phyloP scores from a whole-genome alignment of 192 early-diverging fungal genomes.

The Thoreauomyces humboldtii region DNA sequence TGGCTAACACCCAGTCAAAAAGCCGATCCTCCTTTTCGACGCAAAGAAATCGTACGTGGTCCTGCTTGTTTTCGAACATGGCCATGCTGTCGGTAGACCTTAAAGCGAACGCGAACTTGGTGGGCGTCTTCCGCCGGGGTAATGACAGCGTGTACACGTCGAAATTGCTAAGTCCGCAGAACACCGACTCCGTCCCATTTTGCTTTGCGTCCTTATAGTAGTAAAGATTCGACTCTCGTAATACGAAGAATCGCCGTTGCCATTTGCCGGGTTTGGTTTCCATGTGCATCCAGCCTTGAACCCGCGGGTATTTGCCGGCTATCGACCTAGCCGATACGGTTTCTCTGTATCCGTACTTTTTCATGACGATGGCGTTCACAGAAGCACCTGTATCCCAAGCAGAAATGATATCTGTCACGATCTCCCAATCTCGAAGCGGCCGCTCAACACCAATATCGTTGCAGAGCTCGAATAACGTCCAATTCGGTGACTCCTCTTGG shows the following conservation, averaged over 20 bases:
- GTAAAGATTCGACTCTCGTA: constrained; percentile 64
- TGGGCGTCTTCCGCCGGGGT: constrained; percentile 64
- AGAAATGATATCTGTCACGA: constrained; percentile 74
- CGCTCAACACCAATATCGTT: constrained; percentile 86
- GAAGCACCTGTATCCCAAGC: constrained; percentile 75
- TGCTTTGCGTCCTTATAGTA: constrained; percentile 64
- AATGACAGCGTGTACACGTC: constrained; percentile 82
- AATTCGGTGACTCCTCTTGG: constrained; percentile 51
- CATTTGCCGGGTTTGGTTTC: constrained; percentile 83
- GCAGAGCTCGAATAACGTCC: constrained; percentile 90
- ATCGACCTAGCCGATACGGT: constrained; percentile 58
- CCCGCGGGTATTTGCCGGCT: constrained; percentile 44
- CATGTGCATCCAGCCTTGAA: constrained; percentile 68
- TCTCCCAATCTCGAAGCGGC: constrained; percentile 87
- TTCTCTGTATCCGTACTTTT: constrained; percentile 63
- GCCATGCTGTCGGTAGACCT: constrained; percentile 74
- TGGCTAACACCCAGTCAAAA: constrained; percentile 70
- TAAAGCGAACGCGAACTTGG: constrained; percentile 78
- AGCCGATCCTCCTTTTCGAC: constrained; percentile 62
- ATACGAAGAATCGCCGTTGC: constrained; percentile 71
- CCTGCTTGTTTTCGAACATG: constrained; percentile 80
- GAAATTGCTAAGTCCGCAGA: constrained; percentile 63
- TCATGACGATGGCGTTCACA: constrained; percentile 75
- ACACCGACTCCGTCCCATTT: constrained; percentile 24
- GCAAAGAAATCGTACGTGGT: constrained; percentile 77